Conservation (phyloP, 1,284 basidiomycete species). For the Cryptococcus sp. region DNA sequence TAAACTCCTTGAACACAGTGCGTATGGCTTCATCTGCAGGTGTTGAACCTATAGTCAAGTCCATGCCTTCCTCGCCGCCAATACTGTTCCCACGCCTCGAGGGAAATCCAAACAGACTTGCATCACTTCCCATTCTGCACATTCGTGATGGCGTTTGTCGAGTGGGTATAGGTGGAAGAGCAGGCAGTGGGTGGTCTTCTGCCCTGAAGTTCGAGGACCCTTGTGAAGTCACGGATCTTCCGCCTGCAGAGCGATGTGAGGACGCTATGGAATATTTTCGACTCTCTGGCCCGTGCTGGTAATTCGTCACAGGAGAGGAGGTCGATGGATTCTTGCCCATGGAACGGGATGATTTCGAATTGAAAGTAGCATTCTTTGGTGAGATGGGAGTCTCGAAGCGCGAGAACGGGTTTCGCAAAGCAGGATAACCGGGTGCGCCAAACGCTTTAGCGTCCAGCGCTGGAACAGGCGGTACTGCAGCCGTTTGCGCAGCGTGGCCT, state of each 20-base stretch:
- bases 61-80: conserved; percentile 29
- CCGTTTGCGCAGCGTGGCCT: conserved; percentile 3
- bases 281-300: conserved; percentile 22
- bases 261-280: conserved; percentile 42
- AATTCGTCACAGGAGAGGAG: conserved; percentile 20
- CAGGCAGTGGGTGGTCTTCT: conserved; percentile 44
- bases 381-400: conserved; percentile 39
- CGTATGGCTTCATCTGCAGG: conserved; percentile 84
- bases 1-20: conserved; percentile 81
- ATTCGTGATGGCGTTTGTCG: conserved; percentile 38
- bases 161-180: conserved; percentile 42
- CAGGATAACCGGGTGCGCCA: conserved; percentile 42
- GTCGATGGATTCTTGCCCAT: conserved; percentile 15
- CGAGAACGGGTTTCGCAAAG: conserved; percentile 50
- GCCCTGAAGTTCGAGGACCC: conserved; percentile 43
- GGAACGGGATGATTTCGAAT: conserved; percentile 6
- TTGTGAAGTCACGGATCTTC: conserved; percentile 41
- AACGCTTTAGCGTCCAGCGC: conserved; percentile 26
- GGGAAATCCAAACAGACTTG: conserved; percentile 38
- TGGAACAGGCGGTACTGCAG: conserved; percentile 41
- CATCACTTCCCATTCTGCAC: conserved; percentile 43
- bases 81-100: conserved; percentile 32
- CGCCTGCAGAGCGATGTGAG: conserved; percentile 41
- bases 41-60: conserved; percentile 54
- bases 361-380: conserved; percentile 23